Conservation (phyloP, 108 stramenopile genomes). For the Tribonema minus region DNA sequence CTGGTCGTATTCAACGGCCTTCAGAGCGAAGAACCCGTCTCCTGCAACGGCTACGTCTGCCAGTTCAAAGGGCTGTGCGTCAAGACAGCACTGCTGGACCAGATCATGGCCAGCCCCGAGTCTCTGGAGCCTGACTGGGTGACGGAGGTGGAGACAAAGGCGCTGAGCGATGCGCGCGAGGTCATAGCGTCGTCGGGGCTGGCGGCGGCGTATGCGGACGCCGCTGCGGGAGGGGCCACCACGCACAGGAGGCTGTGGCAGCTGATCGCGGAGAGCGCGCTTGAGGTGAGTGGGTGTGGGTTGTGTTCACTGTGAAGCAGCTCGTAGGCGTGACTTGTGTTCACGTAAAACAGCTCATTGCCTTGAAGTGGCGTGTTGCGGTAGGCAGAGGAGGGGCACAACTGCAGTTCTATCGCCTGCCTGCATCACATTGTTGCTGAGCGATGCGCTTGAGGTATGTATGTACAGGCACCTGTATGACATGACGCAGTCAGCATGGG, state of each 20-base stretch:
- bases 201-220: neutral
- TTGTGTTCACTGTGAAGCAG: too few species aligned
- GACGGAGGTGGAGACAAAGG: slow-evolving; percentile 45
- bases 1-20: slow-evolving; percentile 42
- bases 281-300: too few species aligned
- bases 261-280: slow-evolving; percentile 54
- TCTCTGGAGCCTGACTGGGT: slow-evolving; percentile 19
- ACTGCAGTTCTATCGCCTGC: too few species aligned
- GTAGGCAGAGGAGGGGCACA: too few species aligned
- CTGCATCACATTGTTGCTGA: too few species aligned
- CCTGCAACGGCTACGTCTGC: slow-evolving; percentile 50
- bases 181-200: slow-evolving; percentile 33
- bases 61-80: slow-evolving; percentile 46
- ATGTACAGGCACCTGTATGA: too few species aligned
- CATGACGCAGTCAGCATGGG: too few species aligned
- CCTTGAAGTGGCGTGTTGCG: too few species aligned
- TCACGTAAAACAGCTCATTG: too few species aligned
- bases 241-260: slow-evolving; percentile 50
- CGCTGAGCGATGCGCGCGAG: slow-evolving; percentile 51
- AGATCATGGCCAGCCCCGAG: slow-evolving; percentile 46
- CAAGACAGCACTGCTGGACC: slow-evolving; percentile 49
- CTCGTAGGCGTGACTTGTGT: too few species aligned
- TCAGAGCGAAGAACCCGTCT: slow-evolving; percentile 55
- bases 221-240: too few species aligned
- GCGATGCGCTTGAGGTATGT: too few species aligned